Evolutionary conservation across 2,329 filamentous ascomycete species (phyloP).

Genomic region (Ilyonectria mors-panacis): DNA sequence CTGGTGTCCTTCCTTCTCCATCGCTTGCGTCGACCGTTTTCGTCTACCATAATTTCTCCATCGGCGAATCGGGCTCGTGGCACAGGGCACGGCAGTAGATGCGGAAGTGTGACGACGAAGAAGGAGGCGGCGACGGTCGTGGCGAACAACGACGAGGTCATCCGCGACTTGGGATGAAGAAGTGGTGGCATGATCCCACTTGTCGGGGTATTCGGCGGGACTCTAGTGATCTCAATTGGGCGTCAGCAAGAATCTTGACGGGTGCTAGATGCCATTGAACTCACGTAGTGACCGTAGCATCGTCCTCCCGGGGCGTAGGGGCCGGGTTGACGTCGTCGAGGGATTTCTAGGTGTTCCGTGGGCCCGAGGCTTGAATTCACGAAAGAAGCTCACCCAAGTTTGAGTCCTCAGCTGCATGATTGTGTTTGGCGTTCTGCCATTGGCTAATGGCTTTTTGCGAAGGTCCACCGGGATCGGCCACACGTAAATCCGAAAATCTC

Average conservation of each 20-base stretch:
- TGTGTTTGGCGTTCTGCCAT: slow-evolving; percentile 36
- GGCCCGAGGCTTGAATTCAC: slow-evolving; percentile 35
- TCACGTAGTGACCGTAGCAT: slow-evolving; percentile 46
- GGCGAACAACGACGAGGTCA: slow-evolving; percentile 94
- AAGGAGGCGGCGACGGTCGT: slow-evolving; percentile 93
- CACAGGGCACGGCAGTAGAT: slow-evolving; percentile 91
- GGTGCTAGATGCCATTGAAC: slow-evolving; percentile 42
- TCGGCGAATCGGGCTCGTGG: slow-evolving; percentile 83
- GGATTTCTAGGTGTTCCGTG: slow-evolving; percentile 46
- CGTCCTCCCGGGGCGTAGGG: slow-evolving; percentile 41
- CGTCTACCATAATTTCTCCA: slow-evolving; percentile 66
- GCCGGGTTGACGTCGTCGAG: slow-evolving; percentile 46
- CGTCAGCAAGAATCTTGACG: slow-evolving; percentile 36
- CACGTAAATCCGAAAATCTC: slow-evolving; percentile 25
- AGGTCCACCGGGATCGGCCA: slow-evolving; percentile 7
- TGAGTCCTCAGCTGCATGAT: slow-evolving; percentile 35
- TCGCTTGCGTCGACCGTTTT: slow-evolving; percentile 61
- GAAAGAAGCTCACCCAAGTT: slow-evolving; percentile 42
- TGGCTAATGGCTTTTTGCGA: slow-evolving; percentile 35
- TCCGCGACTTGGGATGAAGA: slow-evolving; percentile 92
- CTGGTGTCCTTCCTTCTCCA: slow-evolving; percentile 57
- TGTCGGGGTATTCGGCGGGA: slow-evolving; percentile 31
- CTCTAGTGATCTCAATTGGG: slow-evolving; percentile 48
- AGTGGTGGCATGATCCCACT: slow-evolving; percentile 80
- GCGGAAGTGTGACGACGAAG: slow-evolving; percentile 91